These are phyloP conservation scores for Pezicula radicicola DNA, from an alignment of 2,329 filamentous ascomycete species.

Conservation along the genomic window DNA sequence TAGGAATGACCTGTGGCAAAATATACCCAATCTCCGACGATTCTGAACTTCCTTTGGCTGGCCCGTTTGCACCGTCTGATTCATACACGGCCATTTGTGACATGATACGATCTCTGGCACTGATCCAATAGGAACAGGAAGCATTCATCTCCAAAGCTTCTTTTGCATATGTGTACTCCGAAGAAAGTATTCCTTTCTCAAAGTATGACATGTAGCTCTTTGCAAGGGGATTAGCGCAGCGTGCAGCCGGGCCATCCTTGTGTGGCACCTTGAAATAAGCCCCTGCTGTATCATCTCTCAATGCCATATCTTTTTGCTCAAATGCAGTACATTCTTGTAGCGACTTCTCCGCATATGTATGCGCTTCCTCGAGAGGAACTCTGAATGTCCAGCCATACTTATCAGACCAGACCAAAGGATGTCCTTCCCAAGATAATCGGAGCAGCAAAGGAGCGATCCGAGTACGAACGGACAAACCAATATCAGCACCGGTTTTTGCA, in stretches of 20 bases:
- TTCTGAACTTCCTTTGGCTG: constrained; percentile 12
- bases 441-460: constrained; percentile 83
- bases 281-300: constrained; percentile 64
- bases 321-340: constrained; percentile 73
- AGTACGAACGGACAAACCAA: constrained; percentile 80
- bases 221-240: constrained; percentile 84
- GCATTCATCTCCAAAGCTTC: constrained; percentile 98
- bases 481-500: constrained; percentile 60
- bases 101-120: constrained; percentile 86
- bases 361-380: constrained; percentile 60
- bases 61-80: constrained; percentile 46
- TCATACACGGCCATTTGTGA: constrained; percentile 95
- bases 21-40: constrained; percentile 67
- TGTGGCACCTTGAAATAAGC: constrained; percentile 92
- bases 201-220: constrained; percentile 91
- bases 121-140: constrained; percentile 99
- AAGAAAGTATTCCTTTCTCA: constrained; percentile 82
- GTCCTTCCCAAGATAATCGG: constrained; percentile 81
- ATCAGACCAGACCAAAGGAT: constrained; percentile 91
- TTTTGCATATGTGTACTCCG: constrained; percentile 85
- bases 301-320: constrained; percentile 63
- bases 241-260: constrained; percentile 84
- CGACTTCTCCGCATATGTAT: constrained; percentile 67
- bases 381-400: constrained; percentile 91
- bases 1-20: constrained; percentile 91